These are phyloP conservation scores for Moesziomyces globuligerus DNA, from an alignment of 1,284 basidiomycete species.

Conservation along the genomic window DNA sequence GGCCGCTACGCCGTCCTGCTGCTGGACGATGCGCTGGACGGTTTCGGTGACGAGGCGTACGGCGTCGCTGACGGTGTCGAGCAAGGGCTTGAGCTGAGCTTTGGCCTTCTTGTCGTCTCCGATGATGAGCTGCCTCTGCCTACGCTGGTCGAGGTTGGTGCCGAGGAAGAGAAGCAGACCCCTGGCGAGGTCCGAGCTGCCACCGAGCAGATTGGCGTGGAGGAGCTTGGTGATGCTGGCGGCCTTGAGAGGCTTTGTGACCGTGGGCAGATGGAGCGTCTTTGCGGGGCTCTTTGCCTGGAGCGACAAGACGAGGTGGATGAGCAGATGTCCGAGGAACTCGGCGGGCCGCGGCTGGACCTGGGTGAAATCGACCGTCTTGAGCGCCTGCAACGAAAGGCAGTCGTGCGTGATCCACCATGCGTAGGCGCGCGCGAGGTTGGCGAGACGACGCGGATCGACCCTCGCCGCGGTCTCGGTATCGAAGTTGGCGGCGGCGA, in stretches of 20 bases:
- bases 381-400: conserved; percentile 77
- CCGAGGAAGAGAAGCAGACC: conserved; percentile 59
- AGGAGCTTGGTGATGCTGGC: conserved; percentile 21
- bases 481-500: conserved; percentile 71
- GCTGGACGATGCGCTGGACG: conserved; percentile 35
- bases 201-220: conserved; percentile 35
- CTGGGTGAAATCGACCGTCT: conserved; percentile 57
- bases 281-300: conserved; percentile 42
- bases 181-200: conserved; percentile 45
- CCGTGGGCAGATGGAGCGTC: conserved; percentile 32
- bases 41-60: conserved; percentile 6
- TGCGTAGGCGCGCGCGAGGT: conserved; percentile 80
- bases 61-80: conserved; percentile 20
- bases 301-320: conserved; percentile 51
- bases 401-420: conserved; percentile 85
- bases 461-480: conserved; percentile 69
- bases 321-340: conserved; percentile 56
- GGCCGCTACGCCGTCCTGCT: conserved; percentile 12
- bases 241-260: conserved; percentile 6
- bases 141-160: conserved; percentile 16
- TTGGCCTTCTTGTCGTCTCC: conserved; percentile 21
- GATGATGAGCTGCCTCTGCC: conserved; percentile 27
- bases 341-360: conserved; percentile 27
- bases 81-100: conserved; percentile 9
- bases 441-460: conserved; percentile 71